Evolutionary conservation across 129 eudicot species (phyloP).

Genomic region (Centrapalus pauciflorus): DNA sequence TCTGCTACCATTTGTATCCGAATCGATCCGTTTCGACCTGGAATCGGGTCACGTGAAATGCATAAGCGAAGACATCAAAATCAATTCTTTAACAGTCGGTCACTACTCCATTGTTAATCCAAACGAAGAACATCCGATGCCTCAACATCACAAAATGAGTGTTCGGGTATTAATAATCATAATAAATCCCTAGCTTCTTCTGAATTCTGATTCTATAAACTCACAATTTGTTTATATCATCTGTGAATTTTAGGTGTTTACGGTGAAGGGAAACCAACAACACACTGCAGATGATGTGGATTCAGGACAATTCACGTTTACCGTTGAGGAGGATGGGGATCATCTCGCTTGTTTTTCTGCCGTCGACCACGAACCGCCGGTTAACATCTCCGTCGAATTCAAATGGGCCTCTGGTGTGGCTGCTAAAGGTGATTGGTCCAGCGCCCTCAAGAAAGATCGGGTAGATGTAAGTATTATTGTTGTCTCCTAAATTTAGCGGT

Average conservation of each 20-base stretch:
- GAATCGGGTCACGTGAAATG: constrained; percentile 81
- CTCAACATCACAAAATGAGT: constrained; percentile 62
- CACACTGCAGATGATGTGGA: constrained; percentile 54
- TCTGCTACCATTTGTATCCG: constrained; percentile 21
- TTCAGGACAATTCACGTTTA: constrained; percentile 67
- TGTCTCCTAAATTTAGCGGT: background rate
- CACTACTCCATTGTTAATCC: constrained; percentile 66
- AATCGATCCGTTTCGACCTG: constrained; percentile 65
- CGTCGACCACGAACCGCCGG: constrained; percentile 40
- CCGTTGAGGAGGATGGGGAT: constrained; percentile 58
- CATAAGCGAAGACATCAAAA: constrained; percentile 69
- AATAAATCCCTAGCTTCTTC: background rate
- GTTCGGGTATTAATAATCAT: too few species aligned
- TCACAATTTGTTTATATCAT: background rate
- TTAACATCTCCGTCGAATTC: constrained; percentile 56
- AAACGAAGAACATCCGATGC: constrained; percentile 59
- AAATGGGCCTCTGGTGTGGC: constrained; percentile 85
- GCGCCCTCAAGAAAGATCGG: constrained; percentile 71
- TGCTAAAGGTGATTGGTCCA: constrained; percentile 72
- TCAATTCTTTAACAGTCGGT: constrained; percentile 74
- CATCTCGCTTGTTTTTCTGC: constrained; percentile 75
- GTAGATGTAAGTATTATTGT: constrained; percentile 50
- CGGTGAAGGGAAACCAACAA: constrained; percentile 44
- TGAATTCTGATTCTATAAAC: background rate
- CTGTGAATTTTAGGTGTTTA: constrained; percentile 40